Conservation (phyloP, 169 alveolate species). For the Amoebophrya sp. region DNA sequence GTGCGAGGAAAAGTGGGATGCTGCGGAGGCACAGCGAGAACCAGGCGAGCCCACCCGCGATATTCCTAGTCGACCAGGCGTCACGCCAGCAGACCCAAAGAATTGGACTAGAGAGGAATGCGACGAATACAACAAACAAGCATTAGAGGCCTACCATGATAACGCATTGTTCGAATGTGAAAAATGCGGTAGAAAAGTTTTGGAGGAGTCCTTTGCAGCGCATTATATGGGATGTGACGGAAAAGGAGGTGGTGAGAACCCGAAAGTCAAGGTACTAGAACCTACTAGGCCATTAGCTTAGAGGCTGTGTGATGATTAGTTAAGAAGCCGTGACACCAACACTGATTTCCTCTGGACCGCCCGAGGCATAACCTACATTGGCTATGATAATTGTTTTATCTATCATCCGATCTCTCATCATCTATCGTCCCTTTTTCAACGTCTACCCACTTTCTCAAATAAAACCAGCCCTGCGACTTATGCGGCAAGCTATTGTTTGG, state of each 20-base stretch:
- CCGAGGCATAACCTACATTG: too few species aligned
- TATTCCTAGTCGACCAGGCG: neutral
- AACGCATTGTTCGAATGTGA: neutral
- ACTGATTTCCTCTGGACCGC: too few species aligned
- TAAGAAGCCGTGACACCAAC: too few species aligned
- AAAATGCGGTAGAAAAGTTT: neutral
- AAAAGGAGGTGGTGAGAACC: neutral
- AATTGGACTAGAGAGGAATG: neutral
- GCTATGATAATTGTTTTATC: too few species aligned
- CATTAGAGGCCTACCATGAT: neutral
- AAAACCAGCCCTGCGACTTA: neutral
- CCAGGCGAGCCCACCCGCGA: slow-evolving; percentile 1
- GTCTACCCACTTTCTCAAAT: too few species aligned
- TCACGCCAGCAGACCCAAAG: slow-evolving; percentile 23
- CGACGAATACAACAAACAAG: slow-evolving; percentile 14
- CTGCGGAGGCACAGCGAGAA: neutral
- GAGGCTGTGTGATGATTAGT: too few species aligned
- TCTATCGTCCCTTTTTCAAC: too few species aligned
- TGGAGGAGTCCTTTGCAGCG: slow-evolving; percentile 4
- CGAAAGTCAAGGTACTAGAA: too few species aligned
- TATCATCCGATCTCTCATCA: too few species aligned
- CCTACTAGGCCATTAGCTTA: too few species aligned
- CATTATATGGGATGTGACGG: neutral
- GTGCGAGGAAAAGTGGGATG: slow-evolving; percentile 15
- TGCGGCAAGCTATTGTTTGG: neutral